Conservation (phyloP, 441 rosid genomes). For the Viola pubescens region DNA sequence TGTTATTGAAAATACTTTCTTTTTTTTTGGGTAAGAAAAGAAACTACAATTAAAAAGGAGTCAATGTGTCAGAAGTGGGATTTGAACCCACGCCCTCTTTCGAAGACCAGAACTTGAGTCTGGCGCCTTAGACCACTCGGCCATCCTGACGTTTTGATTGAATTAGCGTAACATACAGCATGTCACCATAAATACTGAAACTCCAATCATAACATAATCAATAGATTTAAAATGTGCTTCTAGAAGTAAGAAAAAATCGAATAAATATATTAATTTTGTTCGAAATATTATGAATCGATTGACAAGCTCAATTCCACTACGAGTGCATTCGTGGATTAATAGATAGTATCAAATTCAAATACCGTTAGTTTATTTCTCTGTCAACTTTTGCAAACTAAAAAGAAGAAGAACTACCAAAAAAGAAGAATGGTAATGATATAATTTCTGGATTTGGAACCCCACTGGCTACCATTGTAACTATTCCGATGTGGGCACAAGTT, state of each 20-base stretch:
- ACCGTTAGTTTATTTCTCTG: too few species aligned
- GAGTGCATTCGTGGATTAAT: neutral
- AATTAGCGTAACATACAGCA: neutral
- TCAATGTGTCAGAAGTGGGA: conserved; percentile 12
- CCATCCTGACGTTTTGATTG: conserved; percentile 22
- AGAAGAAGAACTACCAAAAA: too few species aligned
- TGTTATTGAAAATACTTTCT: too few species aligned
- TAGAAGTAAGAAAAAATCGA: too few species aligned
- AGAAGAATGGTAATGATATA: too few species aligned
- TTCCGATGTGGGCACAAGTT: too few species aligned
- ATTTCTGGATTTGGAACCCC: too few species aligned
- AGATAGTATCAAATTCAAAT: too few species aligned
- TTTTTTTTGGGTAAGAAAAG: too few species aligned
- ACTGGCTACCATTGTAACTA: too few species aligned
- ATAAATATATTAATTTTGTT: too few species aligned
- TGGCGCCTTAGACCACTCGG: conserved; percentile 45
- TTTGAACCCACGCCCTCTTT: conserved; percentile 29
- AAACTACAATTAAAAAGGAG: neutral
- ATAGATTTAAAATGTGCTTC: neutral
- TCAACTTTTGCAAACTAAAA: too few species aligned
- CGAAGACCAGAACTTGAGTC: conserved; percentile 50
- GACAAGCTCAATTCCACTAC: neutral
- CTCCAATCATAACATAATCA: neutral
- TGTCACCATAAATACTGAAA: neutral
- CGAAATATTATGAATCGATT: neutral